Conservation (phyloP, 192 early-diverging fungal genomes). For the Phycomyces blakesleeanus region DNA sequence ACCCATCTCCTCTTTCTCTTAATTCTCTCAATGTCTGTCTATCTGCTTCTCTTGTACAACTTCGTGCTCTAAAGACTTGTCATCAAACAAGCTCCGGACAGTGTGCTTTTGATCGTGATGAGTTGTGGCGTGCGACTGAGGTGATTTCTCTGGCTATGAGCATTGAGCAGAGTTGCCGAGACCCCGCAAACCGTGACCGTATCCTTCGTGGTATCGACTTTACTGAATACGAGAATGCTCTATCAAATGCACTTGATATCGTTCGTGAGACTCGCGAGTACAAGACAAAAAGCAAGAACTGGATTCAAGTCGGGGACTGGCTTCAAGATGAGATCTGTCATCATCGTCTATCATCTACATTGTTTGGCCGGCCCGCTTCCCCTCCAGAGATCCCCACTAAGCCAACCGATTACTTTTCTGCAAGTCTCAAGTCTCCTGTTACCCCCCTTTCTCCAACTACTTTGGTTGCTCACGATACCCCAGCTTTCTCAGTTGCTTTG, state of each 20-base stretch:
- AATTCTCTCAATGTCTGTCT: slow-evolving; percentile 33
- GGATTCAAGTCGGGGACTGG: slow-evolving; percentile 29
- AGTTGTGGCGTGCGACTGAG: slow-evolving; percentile 34
- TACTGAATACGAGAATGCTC: slow-evolving; percentile 15
- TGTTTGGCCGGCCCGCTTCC: slow-evolving; percentile 3
- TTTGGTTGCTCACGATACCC: too few relatives aligned
- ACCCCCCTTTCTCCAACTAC: not conserved
- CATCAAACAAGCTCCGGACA: slow-evolving; percentile 7
- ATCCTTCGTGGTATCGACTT: slow-evolving; percentile 24
- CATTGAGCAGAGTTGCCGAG: slow-evolving; percentile 13
- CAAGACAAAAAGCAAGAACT: slow-evolving; percentile 19
- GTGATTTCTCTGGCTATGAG: slow-evolving; percentile 25
- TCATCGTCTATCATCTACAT: slow-evolving; percentile 7
- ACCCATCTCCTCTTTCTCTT: slow-evolving; percentile 13
- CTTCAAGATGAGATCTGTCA: slow-evolving; percentile 30
- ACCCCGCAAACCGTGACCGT: slow-evolving; percentile 2
- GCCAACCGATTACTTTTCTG: slow-evolving; percentile 8
- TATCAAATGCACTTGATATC: slow-evolving; percentile 17
- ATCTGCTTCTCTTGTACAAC: slow-evolving; percentile 16
- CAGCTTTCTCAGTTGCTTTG: too few relatives aligned
- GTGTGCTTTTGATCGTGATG: slow-evolving; percentile 37
- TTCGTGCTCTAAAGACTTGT: slow-evolving; percentile 21
- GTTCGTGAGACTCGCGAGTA: slow-evolving; percentile 29
- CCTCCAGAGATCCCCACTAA: not conserved
- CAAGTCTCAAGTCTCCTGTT: slow-evolving; percentile 13